Evolutionary conservation across 441 rosid genomes (phyloP).

Genomic region (Mallotus repandus): DNA sequence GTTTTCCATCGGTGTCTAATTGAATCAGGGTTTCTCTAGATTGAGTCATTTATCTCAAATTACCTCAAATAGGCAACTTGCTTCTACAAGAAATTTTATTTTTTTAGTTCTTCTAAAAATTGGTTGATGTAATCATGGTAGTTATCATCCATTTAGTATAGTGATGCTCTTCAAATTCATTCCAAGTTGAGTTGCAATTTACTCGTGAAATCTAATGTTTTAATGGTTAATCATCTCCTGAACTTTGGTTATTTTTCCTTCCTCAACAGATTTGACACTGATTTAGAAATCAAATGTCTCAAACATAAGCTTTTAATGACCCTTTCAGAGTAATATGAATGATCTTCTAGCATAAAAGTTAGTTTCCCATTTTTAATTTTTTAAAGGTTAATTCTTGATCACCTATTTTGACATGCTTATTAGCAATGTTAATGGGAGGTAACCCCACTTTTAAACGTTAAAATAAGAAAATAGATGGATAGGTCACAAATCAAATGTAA

Average conservation of each 20-base stretch:
- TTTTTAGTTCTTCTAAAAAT: not conserved
- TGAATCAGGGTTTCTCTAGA: not conserved
- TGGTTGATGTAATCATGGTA: not conserved
- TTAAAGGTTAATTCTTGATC: not conserved
- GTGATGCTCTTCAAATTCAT: not conserved
- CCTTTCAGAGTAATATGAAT: not conserved
- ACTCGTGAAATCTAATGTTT: not conserved
- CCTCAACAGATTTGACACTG: not conserved
- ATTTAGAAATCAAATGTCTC: not conserved
- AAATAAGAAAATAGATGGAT: conserved; percentile 16
- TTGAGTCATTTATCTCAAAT: not conserved
- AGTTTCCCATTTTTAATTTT: not conserved
- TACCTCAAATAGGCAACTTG: not conserved
- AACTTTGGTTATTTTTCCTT: not conserved
- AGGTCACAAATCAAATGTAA: conserved; percentile 11
- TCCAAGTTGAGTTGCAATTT: not conserved
- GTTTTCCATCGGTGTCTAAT: conserved; percentile 2
- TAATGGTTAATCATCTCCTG: not conserved
- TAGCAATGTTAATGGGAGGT: not conserved
- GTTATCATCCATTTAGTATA: not conserved
- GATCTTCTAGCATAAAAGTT: not conserved
- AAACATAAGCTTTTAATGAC: not conserved
- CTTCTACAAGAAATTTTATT: not conserved
- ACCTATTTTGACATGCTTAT: not conserved
- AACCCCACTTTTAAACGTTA: conserved; percentile 8